phyloP scores from a whole-genome alignment of 148 eudicot species.

The Euryodendron excelsum region DNA sequence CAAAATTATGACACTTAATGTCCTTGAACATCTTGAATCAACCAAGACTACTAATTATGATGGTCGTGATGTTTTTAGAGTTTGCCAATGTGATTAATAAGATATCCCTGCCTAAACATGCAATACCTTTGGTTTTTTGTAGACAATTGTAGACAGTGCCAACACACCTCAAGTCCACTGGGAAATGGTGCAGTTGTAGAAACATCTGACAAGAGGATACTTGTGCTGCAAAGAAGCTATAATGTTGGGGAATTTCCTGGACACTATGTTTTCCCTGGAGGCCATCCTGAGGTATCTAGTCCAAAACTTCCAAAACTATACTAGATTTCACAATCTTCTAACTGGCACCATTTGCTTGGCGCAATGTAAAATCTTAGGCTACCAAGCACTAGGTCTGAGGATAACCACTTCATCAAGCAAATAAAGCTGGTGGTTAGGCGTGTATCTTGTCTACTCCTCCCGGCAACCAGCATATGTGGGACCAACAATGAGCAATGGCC shows the following conservation, averaged over 20 bases:
- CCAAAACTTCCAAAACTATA: background rate
- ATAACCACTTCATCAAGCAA: background rate
- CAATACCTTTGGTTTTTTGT: conserved; percentile 15
- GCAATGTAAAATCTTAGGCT: background rate
- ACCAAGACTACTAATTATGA: background rate
- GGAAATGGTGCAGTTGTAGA: conserved; percentile 93
- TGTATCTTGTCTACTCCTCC: too few species aligned
- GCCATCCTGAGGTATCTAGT: conserved; percentile 93
- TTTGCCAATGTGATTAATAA: background rate
- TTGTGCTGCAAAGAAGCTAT: conserved; percentile 82
- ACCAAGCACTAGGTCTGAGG: background rate
- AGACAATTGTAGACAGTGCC: conserved; percentile 75
- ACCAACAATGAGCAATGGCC: background rate
- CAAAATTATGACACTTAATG: background rate
- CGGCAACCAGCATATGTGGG: too few species aligned
- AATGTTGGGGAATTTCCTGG: conserved; percentile 96
- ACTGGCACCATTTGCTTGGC: background rate
- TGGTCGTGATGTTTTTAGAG: background rate
- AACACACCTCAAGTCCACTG: conserved; percentile 85
- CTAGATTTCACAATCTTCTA: background rate
- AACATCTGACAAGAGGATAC: conserved; percentile 68
- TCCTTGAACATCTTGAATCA: background rate
- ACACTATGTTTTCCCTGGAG: conserved; percentile 93
- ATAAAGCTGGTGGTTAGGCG: background rate
- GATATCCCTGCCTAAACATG: background rate